Percentiles rank a stretch among this genome's conserved stretches.
These are phyloP conservation scores for Annulohypoxylon truncatum DNA, from an alignment of 2,329 filamentous ascomycete species.

Conservation along the genomic window DNA sequence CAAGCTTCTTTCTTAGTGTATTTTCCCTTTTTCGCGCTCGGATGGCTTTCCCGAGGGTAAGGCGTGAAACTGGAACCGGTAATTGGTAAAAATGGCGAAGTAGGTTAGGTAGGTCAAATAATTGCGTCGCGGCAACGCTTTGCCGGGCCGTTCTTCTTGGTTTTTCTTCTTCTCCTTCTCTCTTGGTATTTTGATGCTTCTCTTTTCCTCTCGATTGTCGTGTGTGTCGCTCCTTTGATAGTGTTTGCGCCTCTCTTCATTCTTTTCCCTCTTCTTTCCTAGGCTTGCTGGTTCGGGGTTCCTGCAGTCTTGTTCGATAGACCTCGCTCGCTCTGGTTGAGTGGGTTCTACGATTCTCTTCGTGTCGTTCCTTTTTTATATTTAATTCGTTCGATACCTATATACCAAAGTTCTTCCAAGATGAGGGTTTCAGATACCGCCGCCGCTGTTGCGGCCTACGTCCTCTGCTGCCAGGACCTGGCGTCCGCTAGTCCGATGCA, in stretches of 20 bases:
- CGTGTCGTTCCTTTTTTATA: conserved; percentile 14
- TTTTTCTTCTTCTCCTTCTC: too few species aligned
- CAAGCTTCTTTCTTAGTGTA: conserved; percentile 12
- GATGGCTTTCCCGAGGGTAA: conserved; percentile 20
- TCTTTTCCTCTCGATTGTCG: conserved; percentile 22
- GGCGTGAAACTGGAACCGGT: conserved; percentile 15
- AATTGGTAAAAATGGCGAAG: background rate
- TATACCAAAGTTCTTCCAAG: conserved; percentile 22
- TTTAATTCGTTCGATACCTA: background rate
- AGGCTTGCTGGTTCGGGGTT: conserved; percentile 37
- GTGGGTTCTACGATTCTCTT: conserved; percentile 15
- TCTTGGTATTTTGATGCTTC: conserved; percentile 13
- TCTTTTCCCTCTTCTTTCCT: conserved; percentile 1
- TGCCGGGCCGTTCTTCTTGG: background rate
- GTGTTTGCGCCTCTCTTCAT: conserved; percentile 11
- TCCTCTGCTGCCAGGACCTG: conserved; percentile 46
- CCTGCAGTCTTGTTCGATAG: conserved; percentile 20
- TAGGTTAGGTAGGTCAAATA: conserved; percentile 12
- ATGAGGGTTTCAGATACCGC: conserved; percentile 53
- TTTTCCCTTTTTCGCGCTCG: conserved; percentile 18
- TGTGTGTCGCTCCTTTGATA: conserved; percentile 37
- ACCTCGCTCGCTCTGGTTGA: conserved; percentile 14
- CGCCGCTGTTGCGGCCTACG: conserved; percentile 51
- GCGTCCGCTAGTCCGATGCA: conserved; percentile 48
- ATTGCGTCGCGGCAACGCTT: conserved; percentile 1